Conservation (phyloP, 2,329 filamentous ascomycete species). For the Cercospora sesami region DNA sequence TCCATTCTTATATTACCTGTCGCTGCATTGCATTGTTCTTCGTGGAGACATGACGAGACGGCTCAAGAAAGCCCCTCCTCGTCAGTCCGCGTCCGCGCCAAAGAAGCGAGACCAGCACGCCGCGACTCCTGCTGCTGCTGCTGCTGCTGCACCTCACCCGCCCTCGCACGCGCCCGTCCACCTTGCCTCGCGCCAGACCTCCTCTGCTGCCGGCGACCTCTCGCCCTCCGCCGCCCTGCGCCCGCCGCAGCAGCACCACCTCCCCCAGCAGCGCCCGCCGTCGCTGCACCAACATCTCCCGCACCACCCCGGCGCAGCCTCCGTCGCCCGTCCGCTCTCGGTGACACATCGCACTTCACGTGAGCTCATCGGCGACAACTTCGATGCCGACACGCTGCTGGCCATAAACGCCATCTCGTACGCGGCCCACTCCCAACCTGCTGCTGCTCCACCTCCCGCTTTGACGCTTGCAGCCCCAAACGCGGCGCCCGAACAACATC, state of each 20-base stretch:
- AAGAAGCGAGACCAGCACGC: conserved; percentile 8
- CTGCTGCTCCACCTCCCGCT: conserved; percentile 15
- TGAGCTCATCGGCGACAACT: conserved; percentile 44
- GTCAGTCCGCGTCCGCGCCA: conserved; percentile 1
- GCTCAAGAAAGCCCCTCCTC: conserved; percentile 3
- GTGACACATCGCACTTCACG: conserved; percentile 37
- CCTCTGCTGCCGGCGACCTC: conserved; percentile 2
- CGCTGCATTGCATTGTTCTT: conserved; percentile 12
- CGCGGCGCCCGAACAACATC: conserved; percentile 2
- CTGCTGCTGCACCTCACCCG: neutral
- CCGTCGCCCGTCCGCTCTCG: conserved; percentile 29
- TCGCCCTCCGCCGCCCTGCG: neutral
- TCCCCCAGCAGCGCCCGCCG: neutral
- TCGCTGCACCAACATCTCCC: conserved; percentile 6
- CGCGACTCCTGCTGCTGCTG: neutral
- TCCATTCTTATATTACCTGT: conserved; percentile 3
- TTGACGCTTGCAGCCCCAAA: conserved; percentile 14
- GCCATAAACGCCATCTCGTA: conserved; percentile 40
- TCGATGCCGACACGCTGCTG: conserved; percentile 43
- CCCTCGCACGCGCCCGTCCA: neutral
- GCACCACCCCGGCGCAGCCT: neutral
- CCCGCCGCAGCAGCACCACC: conserved; percentile 1
- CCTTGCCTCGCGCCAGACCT: conserved; percentile 3
- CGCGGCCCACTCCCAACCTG: conserved; percentile 24
- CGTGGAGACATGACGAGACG: neutral